Percentiles rank a stretch among this genome's conserved stretches.
phyloP scores from a whole-genome alignment of 805 yeast genomes.

The Yueomyces sinensis region DNA sequence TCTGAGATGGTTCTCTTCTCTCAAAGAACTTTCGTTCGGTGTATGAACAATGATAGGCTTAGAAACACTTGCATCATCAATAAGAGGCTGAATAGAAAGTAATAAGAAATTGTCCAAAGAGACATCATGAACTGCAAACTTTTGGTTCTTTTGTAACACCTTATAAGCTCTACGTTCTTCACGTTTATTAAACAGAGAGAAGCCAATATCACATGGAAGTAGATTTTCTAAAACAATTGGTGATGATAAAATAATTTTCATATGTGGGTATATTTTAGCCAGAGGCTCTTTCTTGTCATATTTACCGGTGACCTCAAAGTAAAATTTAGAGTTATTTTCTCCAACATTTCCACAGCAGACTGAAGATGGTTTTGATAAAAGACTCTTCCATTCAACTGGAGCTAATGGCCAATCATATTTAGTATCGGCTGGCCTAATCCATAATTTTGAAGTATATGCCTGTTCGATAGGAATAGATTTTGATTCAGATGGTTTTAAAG shows the following conservation, averaged over 20 bases:
- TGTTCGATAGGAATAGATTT: conserved; percentile 63
- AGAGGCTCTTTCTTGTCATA: conserved; percentile 58
- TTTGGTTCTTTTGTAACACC: conserved; percentile 46
- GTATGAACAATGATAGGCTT: conserved; percentile 30
- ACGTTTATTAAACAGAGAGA: conserved; percentile 65
- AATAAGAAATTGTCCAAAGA: conserved; percentile 58
- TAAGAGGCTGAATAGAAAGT: conserved; percentile 53
- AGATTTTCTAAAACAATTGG: conserved; percentile 79
- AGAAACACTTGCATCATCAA: conserved; percentile 25
- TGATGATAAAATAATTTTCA: conserved; percentile 64
- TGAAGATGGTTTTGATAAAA: conserved; percentile 36
- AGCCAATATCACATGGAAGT: conserved; percentile 68
- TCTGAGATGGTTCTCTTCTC: conserved; percentile 38
- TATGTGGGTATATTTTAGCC: conserved; percentile 68
- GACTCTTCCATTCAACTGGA: conserved; percentile 49
- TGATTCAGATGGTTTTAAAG: conserved; percentile 40
- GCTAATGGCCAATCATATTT: conserved; percentile 59
- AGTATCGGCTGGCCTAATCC: conserved; percentile 48
- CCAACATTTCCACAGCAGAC: conserved; percentile 43
- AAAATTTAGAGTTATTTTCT: conserved; percentile 35
- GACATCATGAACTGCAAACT: conserved; percentile 70
- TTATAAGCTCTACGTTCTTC: conserved; percentile 56
- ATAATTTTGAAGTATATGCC: conserved; percentile 46
- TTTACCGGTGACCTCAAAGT: conserved; percentile 59
- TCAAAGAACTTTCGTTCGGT: conserved; percentile 39